Evolutionary conservation across 257 asterid species (phyloP).

Genomic region (Lycium ferocissimum): DNA sequence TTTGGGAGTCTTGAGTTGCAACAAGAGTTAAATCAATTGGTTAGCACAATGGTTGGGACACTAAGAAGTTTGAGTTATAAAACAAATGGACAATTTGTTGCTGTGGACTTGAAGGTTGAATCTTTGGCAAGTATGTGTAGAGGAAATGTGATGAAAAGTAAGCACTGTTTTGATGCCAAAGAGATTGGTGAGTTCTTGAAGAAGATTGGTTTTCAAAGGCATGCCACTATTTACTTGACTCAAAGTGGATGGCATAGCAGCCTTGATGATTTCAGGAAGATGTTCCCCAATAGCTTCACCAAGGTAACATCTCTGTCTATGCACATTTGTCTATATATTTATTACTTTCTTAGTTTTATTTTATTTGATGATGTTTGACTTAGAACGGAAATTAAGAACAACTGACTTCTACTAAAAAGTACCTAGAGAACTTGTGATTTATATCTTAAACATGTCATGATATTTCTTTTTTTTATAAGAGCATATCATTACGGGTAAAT

Average conservation of each 20-base stretch:
- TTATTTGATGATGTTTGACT: background rate
- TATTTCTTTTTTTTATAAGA: background rate
- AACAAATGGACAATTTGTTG: slow-evolving; percentile 53
- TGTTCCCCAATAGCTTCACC: slow-evolving; percentile 65
- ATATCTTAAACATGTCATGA: background rate
- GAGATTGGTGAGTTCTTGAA: slow-evolving; percentile 50
- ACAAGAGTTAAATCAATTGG: slow-evolving; percentile 46
- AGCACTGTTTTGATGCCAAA: slow-evolving; percentile 42
- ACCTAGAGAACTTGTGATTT: background rate
- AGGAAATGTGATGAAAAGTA: slow-evolving; percentile 20
- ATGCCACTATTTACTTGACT: slow-evolving; percentile 60
- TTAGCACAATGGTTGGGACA: slow-evolving; percentile 55
- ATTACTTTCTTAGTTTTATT: background rate
- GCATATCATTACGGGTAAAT: background rate
- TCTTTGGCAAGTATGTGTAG: slow-evolving; percentile 38
- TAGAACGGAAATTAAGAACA: background rate
- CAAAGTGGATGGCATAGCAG: slow-evolving; percentile 58
- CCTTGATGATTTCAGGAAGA: slow-evolving; percentile 52
- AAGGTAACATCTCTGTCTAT: slow-evolving; percentile 48
- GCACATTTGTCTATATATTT: background rate
- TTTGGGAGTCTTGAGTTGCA: slow-evolving; percentile 55
- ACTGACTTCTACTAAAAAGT: background rate
- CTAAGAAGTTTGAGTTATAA: slow-evolving; percentile 53
- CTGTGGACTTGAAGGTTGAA: slow-evolving; percentile 54
- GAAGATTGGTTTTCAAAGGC: slow-evolving; percentile 52